phyloP scores from a whole-genome alignment of 2,329 filamentous ascomycete genomes.

The Alternaria sp. region DNA sequence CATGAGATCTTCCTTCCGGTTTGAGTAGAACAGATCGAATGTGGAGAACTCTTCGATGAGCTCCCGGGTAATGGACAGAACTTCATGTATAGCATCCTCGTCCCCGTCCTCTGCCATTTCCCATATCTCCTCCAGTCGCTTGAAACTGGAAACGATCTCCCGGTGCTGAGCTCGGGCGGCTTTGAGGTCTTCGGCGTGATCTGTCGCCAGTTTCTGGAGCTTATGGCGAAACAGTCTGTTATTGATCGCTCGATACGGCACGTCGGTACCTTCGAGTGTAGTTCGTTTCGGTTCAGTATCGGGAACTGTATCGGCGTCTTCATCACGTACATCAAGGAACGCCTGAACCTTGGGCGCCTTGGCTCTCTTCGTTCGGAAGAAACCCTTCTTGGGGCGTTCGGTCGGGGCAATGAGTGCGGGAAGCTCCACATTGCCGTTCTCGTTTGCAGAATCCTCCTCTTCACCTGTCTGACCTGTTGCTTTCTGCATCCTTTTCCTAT shows the following conservation, averaged over 20 bases:
- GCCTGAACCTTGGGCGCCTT: constrained; percentile 30
- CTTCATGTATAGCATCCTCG: constrained; percentile 59
- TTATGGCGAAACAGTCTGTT: constrained; percentile 38
- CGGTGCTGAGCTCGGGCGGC: constrained; percentile 42
- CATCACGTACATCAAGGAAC: constrained; percentile 36
- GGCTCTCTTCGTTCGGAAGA: constrained; percentile 35
- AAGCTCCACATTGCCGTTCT: constrained; percentile 18
- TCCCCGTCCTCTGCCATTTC: constrained; percentile 57
- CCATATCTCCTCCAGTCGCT: constrained; percentile 53
- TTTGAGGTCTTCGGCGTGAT: constrained; percentile 52
- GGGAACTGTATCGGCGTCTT: constrained; percentile 2
- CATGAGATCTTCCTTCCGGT: constrained; percentile 52
- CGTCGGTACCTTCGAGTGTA: constrained; percentile 36
- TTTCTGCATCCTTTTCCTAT: constrained; percentile 33
- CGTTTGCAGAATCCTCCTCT: constrained; percentile 24
- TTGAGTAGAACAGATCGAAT: constrained; percentile 64
- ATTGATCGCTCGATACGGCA: constrained; percentile 37
- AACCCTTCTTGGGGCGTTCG: constrained; percentile 35
- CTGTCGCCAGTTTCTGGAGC: constrained; percentile 32
- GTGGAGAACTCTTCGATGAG: constrained; percentile 66
- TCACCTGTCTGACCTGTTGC: constrained; percentile 27
- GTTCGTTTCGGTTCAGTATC: constrained; percentile 15
- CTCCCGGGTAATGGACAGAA: constrained; percentile 64
- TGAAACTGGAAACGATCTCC: constrained; percentile 49
- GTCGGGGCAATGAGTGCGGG: constrained; percentile 24